Base-by-base conservation (phyloP, 2,329 filamentous ascomycete genomes). In the Pseudogymnoascus sp. region DNA sequence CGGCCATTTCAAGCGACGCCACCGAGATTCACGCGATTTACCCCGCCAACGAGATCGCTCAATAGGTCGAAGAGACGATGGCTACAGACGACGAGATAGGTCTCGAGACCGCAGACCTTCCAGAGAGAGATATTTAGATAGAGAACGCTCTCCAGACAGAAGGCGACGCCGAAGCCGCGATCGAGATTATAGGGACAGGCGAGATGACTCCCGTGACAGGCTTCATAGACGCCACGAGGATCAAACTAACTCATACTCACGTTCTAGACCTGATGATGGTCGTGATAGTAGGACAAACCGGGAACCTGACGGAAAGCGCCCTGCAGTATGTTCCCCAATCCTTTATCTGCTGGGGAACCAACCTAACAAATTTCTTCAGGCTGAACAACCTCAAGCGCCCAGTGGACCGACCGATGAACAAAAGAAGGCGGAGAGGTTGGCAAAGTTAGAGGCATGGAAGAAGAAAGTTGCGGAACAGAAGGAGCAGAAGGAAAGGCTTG, bases 381-480 rank as follows among this genome's bases (percentile, higher is more conserved):
- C 74, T 63, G 76, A 78, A 59, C 86, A 84, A 69, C 72, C 77
- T 45, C 71, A 78, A 66, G 70, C 79, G 60, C 70, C 78, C 59
- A 74, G 76, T 45, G 73, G 74, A 15, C 84, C 84, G 67, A 78
- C 82, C 28, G 88, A 90, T 67, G 82, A 83, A 63, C 85, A 90
- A 57, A 90, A 88, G 70, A 90, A 92, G 71, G 88, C 86, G 57
- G 89, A 92, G 72, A 80, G 89, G 63, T 78, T 91, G 41, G 89
- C 89, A 26, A 92, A 90, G 70, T 75, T 95, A 26, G 89, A 92
- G 71, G 89, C 89, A 61, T 96, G 91, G 92, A 96, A 96, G 75
- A 88, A 90, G 73, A 92, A 92, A 74, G 86, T 90, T 70, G 79
- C 79, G 5, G 88, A 90, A 64, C 84, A 85, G 70, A 86, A 86